Conservation (phyloP, 2,329 filamentous ascomycete species). For the Fusarium sp. region DNA sequence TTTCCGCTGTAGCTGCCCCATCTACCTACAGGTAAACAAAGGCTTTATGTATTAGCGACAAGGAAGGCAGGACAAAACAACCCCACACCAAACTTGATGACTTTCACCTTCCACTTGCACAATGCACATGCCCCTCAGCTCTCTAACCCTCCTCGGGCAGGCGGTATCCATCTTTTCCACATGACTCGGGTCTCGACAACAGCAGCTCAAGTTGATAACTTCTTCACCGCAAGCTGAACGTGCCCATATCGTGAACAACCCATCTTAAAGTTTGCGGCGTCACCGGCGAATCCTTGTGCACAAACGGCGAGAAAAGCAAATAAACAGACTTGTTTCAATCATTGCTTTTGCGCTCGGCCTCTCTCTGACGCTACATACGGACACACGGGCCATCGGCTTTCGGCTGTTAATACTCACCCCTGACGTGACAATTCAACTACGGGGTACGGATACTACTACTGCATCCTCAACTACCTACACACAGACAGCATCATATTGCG, state of each 20-base stretch:
- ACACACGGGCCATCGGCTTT: background rate
- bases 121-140: background rate
- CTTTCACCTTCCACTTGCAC: background rate
- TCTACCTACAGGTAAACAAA: background rate
- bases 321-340: background rate
- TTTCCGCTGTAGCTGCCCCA: background rate
- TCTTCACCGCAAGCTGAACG: slow-evolving; percentile 10
- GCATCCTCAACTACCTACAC: background rate
- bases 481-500: background rate
- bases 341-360: background rate
- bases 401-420: background rate
- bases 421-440: slow-evolving; percentile 5
- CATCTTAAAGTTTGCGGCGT: background rate
- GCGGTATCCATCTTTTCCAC: slow-evolving; percentile 5
- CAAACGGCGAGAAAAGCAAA: background rate
- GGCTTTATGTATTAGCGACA: background rate
- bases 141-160: slow-evolving; percentile 9
- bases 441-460: background rate
- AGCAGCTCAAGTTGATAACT: background rate
- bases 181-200: slow-evolving; percentile 1
- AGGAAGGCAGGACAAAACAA: background rate
- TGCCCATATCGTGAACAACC: background rate
- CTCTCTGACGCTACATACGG: background rate
- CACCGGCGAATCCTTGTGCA: background rate
- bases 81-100: background rate